Base-by-base conservation (phyloP, 306 rosid genomes). In the Luffa aegyptiaca region DNA sequence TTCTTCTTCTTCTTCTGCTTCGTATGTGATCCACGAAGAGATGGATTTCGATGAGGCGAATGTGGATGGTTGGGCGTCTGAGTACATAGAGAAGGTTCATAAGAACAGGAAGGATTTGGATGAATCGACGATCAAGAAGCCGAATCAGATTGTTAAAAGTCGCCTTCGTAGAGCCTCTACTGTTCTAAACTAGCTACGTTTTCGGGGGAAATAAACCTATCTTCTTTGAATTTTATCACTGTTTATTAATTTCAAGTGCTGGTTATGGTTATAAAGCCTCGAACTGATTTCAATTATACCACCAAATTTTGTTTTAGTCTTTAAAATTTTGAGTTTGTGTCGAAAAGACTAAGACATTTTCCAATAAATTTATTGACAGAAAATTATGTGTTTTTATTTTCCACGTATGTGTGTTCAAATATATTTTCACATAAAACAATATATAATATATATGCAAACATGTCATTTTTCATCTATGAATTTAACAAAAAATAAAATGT, bases 1-100 rank as follows among this genome's bases (percentile, higher is more conserved):
- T 42, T 42, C 75, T 35, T 63, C 58, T 53, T 53, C 71, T 5
- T 20, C 64, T 21, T 58, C 64, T 11, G 75, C 87, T 72, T 80
- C 80, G 13, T 46, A 74, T 61, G 80, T 82, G 78, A 74, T 85
- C 76, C 79, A 79, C 36, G 85, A 83, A 81, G 90, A 86, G 42
- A 86, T 71, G 80, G 52, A 44, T 78, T 39, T 62, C 44, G 83
- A 84, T 65, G 90, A 84, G 35, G 86, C 70, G 81, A 76, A 81
- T 68, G 86, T 92, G 56, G 96, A 90, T 82, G 86, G 87, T 5
- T 83, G 85, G 83, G 92, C 96, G 74, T 80, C 91, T 52, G 86
- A 85, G 1, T 90, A 84, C 76, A 92, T 92, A 9, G 58, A 59
- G 57, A 89, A 86, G 86, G 86, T 89, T 8, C 87, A 85, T 46